Evolutionary conservation across 345 rosid species (phyloP).

Genomic region (Fremontodendron californicum): DNA sequence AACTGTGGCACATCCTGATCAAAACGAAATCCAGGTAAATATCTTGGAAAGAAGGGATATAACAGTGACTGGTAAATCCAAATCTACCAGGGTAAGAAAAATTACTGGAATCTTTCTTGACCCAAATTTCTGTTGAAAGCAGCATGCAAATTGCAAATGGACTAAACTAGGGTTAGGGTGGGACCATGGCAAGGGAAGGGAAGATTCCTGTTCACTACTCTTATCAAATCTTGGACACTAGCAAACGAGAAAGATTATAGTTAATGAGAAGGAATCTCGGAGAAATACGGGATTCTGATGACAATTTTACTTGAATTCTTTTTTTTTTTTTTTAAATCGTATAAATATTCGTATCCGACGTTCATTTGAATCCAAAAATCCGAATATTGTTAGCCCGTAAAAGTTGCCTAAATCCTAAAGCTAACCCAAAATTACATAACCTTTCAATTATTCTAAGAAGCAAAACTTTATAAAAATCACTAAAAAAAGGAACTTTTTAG

Average conservation of each 20-base stretch:
- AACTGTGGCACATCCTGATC: constrained; percentile 68
- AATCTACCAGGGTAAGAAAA: too few species aligned
- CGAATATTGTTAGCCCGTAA: too few species aligned
- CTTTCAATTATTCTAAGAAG: not conserved
- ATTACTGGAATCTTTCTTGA: too few species aligned
- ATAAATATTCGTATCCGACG: too few species aligned
- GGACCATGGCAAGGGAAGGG: constrained; percentile 15
- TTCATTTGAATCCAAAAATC: too few species aligned
- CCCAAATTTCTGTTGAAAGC: constrained; percentile 4
- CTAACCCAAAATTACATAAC: not conserved
- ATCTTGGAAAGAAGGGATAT: not conserved
- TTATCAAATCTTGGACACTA: constrained; percentile 7
- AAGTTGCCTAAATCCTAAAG: constrained; percentile 2
- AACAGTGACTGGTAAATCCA: too few species aligned
- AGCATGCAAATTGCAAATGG: not conserved
- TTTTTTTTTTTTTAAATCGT: too few species aligned
- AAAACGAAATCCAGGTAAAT: constrained; percentile 7
- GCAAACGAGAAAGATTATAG: not conserved
- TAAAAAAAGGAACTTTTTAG: not conserved
- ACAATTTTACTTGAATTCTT: too few species aligned
- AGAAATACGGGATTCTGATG: too few species aligned
- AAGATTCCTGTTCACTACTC: constrained; percentile 19
- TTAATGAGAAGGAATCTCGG: constrained; percentile 32
- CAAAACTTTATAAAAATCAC: not conserved
- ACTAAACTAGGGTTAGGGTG: not conserved